Conservation (phyloP, 164 flowering plant genomes). For the Kalanchoe fedtschenkoi region DNA sequence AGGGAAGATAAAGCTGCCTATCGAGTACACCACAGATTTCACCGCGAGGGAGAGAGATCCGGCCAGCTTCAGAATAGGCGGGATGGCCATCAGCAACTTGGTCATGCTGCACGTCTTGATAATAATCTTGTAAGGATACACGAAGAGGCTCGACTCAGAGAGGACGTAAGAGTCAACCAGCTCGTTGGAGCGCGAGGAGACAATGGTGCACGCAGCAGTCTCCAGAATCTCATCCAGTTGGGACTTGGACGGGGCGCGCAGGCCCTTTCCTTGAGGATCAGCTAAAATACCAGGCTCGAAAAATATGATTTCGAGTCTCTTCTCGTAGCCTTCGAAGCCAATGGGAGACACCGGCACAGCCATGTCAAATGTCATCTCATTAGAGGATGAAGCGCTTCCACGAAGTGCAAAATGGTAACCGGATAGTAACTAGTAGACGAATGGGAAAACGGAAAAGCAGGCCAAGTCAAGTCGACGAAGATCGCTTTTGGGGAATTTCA, state of each 20-base stretch:
- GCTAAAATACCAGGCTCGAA: conserved; percentile 47
- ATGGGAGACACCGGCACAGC: conserved; percentile 48
- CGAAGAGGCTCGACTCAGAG: conserved; percentile 84
- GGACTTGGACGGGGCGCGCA: conserved; percentile 41
- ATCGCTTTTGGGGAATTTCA: conserved; percentile 24
- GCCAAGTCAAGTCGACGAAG: conserved; percentile 15
- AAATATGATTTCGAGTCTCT: conserved; percentile 72
- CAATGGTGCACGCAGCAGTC: conserved; percentile 82
- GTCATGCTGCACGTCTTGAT: conserved; percentile 90
- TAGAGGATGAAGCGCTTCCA: background rate
- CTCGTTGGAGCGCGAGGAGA: conserved; percentile 48
- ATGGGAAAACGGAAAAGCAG: conserved; percentile 6
- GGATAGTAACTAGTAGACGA: background rate
- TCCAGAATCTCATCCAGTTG: conserved; percentile 64
- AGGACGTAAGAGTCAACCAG: conserved; percentile 72
- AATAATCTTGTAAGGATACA: conserved; percentile 65
- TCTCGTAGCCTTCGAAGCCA: conserved; percentile 88
- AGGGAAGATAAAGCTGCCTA: conserved; percentile 76
- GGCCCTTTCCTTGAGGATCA: conserved; percentile 50
- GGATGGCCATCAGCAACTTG: conserved; percentile 62
- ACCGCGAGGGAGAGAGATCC: conserved; percentile 36
- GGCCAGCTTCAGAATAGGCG: conserved; percentile 58
- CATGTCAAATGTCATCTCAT: conserved; percentile 21
- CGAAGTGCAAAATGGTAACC: conserved; percentile 8
- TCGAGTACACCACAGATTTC: conserved; percentile 55